phyloP scores from a whole-genome alignment of 2,329 filamentous ascomycete species.

The Stylonectria norvegica region DNA sequence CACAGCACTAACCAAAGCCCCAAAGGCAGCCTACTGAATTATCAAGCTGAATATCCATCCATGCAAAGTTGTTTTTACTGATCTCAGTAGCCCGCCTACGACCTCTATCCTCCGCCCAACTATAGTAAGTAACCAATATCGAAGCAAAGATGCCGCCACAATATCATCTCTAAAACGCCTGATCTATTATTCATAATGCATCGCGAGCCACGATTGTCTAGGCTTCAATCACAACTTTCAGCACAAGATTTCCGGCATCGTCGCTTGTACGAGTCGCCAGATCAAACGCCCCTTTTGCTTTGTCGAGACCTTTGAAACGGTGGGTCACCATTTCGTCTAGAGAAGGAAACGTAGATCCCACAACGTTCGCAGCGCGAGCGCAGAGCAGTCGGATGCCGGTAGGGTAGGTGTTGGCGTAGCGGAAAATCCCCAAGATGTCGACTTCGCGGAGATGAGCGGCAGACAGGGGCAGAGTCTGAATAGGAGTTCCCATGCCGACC shows the following conservation, averaged over 20 bases:
- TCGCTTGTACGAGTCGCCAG: conserved; percentile 67
- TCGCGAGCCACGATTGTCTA: conserved; percentile 29
- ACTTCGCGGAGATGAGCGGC: conserved; percentile 72
- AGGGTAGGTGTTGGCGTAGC: conserved; percentile 73
- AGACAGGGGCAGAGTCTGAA: conserved; percentile 70
- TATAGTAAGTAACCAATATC: too few species aligned
- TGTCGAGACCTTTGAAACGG: conserved; percentile 61
- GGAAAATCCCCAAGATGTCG: conserved; percentile 74
- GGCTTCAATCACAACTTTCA: conserved; percentile 67
- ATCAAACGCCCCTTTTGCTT: conserved; percentile 63
- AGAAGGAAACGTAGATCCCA: conserved; percentile 52
- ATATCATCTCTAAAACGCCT: too few species aligned
- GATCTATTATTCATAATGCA: too few species aligned
- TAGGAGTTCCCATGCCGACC: conserved; percentile 75
- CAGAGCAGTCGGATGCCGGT: conserved; percentile 63
- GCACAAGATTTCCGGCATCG: conserved; percentile 62
- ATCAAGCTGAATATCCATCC: too few species aligned
- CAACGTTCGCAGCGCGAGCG: conserved; percentile 38
- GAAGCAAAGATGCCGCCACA: too few species aligned
- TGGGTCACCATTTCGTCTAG: conserved; percentile 73
- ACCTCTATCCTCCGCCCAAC: too few species aligned
- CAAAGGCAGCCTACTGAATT: too few species aligned
- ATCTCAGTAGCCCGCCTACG: too few species aligned
- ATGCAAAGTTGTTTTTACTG: too few species aligned
- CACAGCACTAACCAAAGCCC: too few species aligned